Percentiles rank a stretch among this genome's conserved stretches.
These are phyloP conservation scores for Proliferodiscus dingleyae DNA, from an alignment of 2,329 filamentous ascomycete genomes.

Conservation along the genomic window DNA sequence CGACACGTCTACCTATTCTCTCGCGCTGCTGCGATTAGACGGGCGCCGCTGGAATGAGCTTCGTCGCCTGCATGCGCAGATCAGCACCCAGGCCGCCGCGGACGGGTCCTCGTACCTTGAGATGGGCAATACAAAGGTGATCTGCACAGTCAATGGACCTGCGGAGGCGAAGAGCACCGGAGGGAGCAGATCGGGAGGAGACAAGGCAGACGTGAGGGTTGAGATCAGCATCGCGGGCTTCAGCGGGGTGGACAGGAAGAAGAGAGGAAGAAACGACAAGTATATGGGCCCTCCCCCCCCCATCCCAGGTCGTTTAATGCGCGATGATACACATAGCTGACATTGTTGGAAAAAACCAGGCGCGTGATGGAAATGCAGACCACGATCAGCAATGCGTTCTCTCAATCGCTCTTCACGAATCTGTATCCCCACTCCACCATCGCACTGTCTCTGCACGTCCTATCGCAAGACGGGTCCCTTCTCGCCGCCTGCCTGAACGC, in stretches of 20 bases:
- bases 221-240: constrained; percentile 85
- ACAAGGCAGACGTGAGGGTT: constrained; percentile 67
- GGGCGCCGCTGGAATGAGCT: constrained; percentile 96
- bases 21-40: constrained; percentile 78
- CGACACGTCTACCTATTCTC: constrained; percentile 85
- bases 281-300: too few relatives aligned
- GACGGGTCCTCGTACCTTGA: constrained; percentile 92
- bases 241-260: constrained; percentile 78
- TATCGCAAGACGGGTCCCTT: constrained; percentile 84
- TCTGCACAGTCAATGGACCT: constrained; percentile 86
- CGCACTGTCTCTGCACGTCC: constrained; percentile 75
- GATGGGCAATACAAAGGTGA: constrained; percentile 96
- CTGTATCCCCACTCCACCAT: constrained; percentile 88
- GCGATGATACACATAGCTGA: too few relatives aligned
- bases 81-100: constrained; percentile 85
- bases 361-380: constrained; percentile 76
- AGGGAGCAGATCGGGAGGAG: constrained; percentile 31
- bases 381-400: constrained; percentile 72
- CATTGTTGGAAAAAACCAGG: constrained; percentile 43
- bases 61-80: constrained; percentile 79
- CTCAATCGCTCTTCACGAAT: constrained; percentile 74
- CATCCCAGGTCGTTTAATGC: too few relatives aligned
- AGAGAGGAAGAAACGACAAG: constrained; percentile 72
- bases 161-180: constrained; percentile 58
- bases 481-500: constrained; percentile 90